Evolutionary conservation across 257 asterid species (phyloP).

Genomic region (Cinchona pubescens): DNA sequence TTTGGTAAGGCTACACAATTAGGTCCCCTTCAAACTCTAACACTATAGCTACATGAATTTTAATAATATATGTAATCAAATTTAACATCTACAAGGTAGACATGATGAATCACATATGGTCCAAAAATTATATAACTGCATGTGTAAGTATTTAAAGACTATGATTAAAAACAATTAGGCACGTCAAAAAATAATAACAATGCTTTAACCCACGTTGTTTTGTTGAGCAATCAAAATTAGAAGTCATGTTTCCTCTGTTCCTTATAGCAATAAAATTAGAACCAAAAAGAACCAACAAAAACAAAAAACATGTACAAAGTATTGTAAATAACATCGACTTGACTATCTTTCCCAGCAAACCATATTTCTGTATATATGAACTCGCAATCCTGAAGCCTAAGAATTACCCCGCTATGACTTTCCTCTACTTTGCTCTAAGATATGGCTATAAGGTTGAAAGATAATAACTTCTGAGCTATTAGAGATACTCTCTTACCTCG

Average conservation of each 20-base stretch:
- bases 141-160: neutral
- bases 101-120: too few relatives aligned
- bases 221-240: neutral
- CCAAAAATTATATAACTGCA: neutral
- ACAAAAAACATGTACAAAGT: neutral
- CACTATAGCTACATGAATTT: neutral
- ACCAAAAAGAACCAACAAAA: neutral
- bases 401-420: neutral
- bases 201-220: neutral
- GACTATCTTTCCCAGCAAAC: neutral
- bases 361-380: neutral
- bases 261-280: neutral
- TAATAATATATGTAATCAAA: neutral
- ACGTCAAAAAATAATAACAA: neutral
- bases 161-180: neutral
- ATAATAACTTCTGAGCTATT: neutral
- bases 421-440: neutral
- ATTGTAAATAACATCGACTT: neutral
- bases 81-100: neutral
- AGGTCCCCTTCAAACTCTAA: neutral
- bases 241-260: neutral
- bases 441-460: neutral
- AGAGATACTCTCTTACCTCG: conserved; percentile 46
- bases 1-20: neutral
- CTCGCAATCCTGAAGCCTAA: neutral